Conservation (phyloP, 352 stramenopile genomes). For the Peronosclerospora sorghi region DNA sequence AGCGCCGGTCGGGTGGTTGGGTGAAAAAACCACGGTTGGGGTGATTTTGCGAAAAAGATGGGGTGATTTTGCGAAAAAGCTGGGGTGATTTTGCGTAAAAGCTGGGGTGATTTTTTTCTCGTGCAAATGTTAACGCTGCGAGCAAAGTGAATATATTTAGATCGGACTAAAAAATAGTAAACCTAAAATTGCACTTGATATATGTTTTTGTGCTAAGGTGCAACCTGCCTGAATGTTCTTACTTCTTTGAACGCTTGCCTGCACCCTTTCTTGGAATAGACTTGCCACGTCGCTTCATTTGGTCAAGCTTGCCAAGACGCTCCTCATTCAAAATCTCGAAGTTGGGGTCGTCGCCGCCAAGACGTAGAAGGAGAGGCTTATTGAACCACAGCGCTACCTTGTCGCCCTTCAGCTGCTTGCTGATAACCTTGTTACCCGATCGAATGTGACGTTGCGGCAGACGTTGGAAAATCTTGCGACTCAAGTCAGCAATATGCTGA, state of each 20-base stretch:
- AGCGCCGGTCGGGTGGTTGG: too few relatives aligned
- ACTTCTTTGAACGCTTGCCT: slow-evolving; percentile 83
- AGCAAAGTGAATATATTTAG: too few relatives aligned
- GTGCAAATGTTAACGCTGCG: too few relatives aligned
- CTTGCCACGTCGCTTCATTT: slow-evolving; percentile 84
- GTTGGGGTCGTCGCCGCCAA: slow-evolving; percentile 75
- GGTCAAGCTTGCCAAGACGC: slow-evolving; percentile 62
- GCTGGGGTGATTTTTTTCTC: too few relatives aligned
- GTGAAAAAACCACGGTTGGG: too few relatives aligned
- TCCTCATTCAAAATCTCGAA: slow-evolving; percentile 77
- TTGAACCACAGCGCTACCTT: slow-evolving; percentile 82
- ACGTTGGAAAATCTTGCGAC: slow-evolving; percentile 84
- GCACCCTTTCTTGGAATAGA: slow-evolving; percentile 80
- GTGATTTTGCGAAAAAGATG: too few relatives aligned
- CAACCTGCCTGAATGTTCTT: too few relatives aligned
- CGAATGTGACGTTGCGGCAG: slow-evolving; percentile 68
- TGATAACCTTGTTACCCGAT: slow-evolving; percentile 85
- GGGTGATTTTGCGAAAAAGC: too few relatives aligned
- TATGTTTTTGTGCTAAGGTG: too few relatives aligned
- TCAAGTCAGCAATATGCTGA: slow-evolving; percentile 65
- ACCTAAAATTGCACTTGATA: too few relatives aligned
- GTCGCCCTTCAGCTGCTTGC: slow-evolving; percentile 80
- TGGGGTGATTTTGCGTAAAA: too few relatives aligned
- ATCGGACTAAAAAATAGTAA: too few relatives aligned
- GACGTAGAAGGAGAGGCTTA: slow-evolving; percentile 63